These are phyloP conservation scores for Suillus placidus DNA, from an alignment of 768 basidiomycete genomes.

Conservation along the genomic window DNA sequence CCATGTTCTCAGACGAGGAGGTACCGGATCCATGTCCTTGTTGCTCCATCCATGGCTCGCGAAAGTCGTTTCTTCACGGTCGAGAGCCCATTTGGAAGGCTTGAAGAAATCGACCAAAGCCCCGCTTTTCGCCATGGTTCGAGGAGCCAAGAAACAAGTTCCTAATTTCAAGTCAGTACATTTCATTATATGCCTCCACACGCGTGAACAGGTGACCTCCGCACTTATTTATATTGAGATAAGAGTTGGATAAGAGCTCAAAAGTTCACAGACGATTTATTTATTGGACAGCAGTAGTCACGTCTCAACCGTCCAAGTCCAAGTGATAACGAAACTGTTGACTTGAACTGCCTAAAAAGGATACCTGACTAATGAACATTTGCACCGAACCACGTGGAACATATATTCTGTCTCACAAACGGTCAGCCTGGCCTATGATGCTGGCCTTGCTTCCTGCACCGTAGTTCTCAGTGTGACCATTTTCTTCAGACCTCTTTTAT, in stretches of 20 bases:
- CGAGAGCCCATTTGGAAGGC: slow-evolving; percentile 50
- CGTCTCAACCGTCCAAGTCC: neutral
- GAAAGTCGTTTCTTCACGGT: slow-evolving; percentile 54
- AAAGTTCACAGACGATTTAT: neutral
- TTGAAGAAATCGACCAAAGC: slow-evolving; percentile 30
- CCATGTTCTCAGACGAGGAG: slow-evolving; percentile 65
- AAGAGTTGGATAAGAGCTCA: neutral
- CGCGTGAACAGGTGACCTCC: neutral
- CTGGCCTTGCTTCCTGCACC: neutral
- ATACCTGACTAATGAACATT: neutral
- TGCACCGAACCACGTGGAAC: slow-evolving; percentile 1
- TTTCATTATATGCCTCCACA: neutral
- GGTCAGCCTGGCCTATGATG: slow-evolving; percentile 4
- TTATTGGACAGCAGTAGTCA: too few species aligned
- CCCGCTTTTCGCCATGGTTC: neutral
- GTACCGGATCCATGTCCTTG: slow-evolving; percentile 79
- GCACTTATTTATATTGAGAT: slow-evolving; percentile 11
- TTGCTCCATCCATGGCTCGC: slow-evolving; percentile 64
- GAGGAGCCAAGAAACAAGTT: neutral
- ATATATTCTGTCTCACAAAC: slow-evolving; percentile 1
- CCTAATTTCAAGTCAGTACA: neutral
- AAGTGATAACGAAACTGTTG: neutral
- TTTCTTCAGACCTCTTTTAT: neutral
- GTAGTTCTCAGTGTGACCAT: neutral
- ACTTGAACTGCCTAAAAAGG: neutral